A percentile compares a stretch with the other conserved stretches of the same genome.
These are phyloP conservation scores for Linnemannia schmuckeri DNA, from an alignment of 192 early-diverging fungal genomes.

Conservation along the genomic window DNA sequence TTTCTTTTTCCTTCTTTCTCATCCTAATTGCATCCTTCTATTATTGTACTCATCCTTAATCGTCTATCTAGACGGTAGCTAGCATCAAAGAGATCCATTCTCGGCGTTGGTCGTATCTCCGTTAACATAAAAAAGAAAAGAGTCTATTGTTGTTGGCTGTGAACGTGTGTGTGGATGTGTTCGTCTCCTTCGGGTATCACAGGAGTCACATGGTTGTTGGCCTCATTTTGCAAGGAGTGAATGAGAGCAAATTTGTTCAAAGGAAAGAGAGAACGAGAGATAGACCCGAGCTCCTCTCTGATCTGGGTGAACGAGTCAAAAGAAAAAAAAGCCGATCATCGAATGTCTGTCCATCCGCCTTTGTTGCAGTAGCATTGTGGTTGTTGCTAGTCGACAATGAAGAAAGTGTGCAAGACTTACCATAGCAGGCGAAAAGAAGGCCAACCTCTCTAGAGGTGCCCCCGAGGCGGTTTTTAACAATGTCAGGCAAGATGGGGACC, in stretches of 20 bases:
- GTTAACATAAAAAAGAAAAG: not conserved
- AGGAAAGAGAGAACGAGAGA: not conserved
- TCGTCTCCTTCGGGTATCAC: not conserved
- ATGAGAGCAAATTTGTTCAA: not conserved
- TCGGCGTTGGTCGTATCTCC: not conserved
- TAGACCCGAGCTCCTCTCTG: not conserved
- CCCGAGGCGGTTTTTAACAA: slow-evolving; percentile 71
- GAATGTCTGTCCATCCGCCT: not conserved
- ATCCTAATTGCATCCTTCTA: not conserved
- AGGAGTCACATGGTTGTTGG: slow-evolving; percentile 22
- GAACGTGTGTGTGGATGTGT: not conserved
- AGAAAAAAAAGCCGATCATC: not conserved
- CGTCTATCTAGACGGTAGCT: not conserved
- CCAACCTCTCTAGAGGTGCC: slow-evolving; percentile 71
- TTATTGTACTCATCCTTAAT: not conserved
- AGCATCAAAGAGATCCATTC: not conserved
- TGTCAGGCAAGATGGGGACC: slow-evolving; percentile 77
- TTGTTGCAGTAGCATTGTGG: not conserved
- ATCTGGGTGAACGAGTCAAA: not conserved
- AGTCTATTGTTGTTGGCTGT: no score
- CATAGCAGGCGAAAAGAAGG: slow-evolving; percentile 80
- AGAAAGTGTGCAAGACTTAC: slow-evolving; percentile 38
- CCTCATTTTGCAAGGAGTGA: slow-evolving; percentile 5
- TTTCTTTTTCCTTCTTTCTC: not conserved
- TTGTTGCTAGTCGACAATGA: not conserved